phyloP scores from a whole-genome alignment of 257 asterid genomes.

The Anisodus acutangulus region DNA sequence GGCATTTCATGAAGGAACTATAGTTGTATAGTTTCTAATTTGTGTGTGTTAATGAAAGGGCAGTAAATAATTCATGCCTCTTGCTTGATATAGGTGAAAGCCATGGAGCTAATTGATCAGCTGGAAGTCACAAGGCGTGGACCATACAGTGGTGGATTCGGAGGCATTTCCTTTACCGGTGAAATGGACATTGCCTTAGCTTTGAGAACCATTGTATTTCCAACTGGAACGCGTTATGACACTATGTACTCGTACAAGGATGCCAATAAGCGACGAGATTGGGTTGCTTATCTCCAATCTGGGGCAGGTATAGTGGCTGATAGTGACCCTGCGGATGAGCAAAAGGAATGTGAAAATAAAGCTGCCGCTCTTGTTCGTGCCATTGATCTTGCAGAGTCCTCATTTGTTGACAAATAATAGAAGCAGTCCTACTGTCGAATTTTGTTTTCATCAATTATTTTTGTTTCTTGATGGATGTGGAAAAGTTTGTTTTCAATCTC shows the following conservation, averaged over 20 bases:
- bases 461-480: slow-evolving; percentile 5
- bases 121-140: slow-evolving; percentile 90
- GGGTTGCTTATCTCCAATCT: slow-evolving; percentile 94
- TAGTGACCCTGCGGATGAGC: slow-evolving; percentile 92
- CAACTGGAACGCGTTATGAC: slow-evolving; percentile 68
- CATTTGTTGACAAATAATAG: slow-evolving; percentile 67
- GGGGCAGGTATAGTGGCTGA: slow-evolving; percentile 98
- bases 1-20: background rate
- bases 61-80: background rate
- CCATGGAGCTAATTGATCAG: slow-evolving; percentile 91
- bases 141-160: slow-evolving; percentile 97
- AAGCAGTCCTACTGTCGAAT: background rate
- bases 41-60: background rate
- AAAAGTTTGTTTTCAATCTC: background rate
- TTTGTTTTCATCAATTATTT: background rate
- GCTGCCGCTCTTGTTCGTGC: slow-evolving; percentile 98
- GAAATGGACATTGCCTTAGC: slow-evolving; percentile 96
- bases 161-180: slow-evolving; percentile 90
- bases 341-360: slow-evolving; percentile 90
- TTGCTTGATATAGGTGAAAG: slow-evolving; percentile 67
- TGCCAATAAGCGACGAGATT: slow-evolving; percentile 60
- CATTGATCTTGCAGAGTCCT: slow-evolving; percentile 97
- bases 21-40: background rate
- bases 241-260: slow-evolving; percentile 82
- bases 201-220: slow-evolving; percentile 88